phyloP scores from a whole-genome alignment of 495 filamentous ascomycete genomes.

The Penicillium atrosanguineum region DNA sequence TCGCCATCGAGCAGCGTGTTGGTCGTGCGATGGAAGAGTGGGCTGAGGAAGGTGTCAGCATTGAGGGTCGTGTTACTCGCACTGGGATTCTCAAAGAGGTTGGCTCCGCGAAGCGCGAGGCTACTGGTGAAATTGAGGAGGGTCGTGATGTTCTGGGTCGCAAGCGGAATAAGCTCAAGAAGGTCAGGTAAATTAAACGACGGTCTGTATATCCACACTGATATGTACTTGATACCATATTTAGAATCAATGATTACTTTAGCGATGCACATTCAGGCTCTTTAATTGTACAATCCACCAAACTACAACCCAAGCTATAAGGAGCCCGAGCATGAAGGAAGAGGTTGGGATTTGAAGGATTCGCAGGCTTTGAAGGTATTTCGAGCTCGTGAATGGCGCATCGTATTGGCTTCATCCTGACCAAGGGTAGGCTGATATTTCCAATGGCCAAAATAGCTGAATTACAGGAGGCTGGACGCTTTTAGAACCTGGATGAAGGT shows the following conservation, averaged over 20 bases:
- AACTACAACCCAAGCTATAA: too few species aligned
- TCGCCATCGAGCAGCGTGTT: constrained; percentile 83
- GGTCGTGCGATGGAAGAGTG: constrained; percentile 78
- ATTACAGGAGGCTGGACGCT: too few species aligned
- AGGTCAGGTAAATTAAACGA: constrained; percentile 33
- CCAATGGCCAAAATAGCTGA: too few species aligned
- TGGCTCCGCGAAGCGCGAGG: constrained; percentile 87
- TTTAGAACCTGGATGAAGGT: too few species aligned
- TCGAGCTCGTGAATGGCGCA: too few species aligned
- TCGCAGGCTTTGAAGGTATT: too few species aligned
- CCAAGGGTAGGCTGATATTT: too few species aligned
- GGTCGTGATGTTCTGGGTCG: constrained; percentile 70
- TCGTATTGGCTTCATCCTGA: too few species aligned
- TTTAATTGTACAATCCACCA: too few species aligned
- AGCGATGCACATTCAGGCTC: background rate
- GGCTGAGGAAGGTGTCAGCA: constrained; percentile 82
- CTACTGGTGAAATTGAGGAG: constrained; percentile 85
- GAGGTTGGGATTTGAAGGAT: too few species aligned
- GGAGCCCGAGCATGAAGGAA: too few species aligned
- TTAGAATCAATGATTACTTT: constrained; percentile 4
- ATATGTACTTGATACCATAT: constrained; percentile 17
- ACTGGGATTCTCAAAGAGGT: constrained; percentile 79
- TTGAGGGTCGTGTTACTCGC: constrained; percentile 80
- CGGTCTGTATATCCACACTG: constrained; percentile 5
- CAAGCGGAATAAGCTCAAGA: constrained; percentile 47